Base-by-base conservation (phyloP, 805 yeast species). In the Barnettozyma vustinii region DNA sequence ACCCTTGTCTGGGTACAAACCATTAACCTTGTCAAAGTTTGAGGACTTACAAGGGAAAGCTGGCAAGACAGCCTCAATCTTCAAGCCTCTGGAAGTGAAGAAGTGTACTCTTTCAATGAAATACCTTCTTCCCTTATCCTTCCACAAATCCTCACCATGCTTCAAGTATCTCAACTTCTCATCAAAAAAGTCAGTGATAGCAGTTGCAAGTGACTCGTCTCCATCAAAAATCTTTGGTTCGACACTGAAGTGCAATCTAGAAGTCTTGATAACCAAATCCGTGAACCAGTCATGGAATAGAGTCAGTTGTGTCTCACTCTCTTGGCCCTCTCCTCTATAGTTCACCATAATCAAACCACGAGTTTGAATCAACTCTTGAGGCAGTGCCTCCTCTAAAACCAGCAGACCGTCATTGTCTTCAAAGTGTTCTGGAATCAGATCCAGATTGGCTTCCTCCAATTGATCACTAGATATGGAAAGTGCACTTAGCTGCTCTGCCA, bases 31-130 rank as follows among this genome's bases (percentile, higher is more conserved):
- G 33, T 74, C 69, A 27, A 59, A 48, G 55, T 80, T 80, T n/a
- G 83, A 78, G 0, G 83, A 76, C 58, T 80, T 80, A 56, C 84
- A 80, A 9, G 85, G 85, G 52, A 80, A 80, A 0, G 85, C 85
- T 6, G 85, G 85, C 45, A 80, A 64, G 9, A 79, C 81, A 13
- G 80, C 77, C 60, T 79, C 81, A 52, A 80, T 70, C 37, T 70
- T 71, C 27, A 71, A 47, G 52, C 68, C 65, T 58, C 80, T 69
- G 37, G 73, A 68, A 21, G 81, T 77, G 57, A 76, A 80, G 57
- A 73, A 77, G 26, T 67, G 65, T 5, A 74, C 71, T 46, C 67
- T 69, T 25, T 66, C 62, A 9, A 69, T 59, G 53, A 80, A 80
- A 40, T 66, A 64, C 0, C 59, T 69, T 42, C 70, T 64, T 2